Conservation (phyloP, 768 basidiomycete species). For the Podaxis sp. region DNA sequence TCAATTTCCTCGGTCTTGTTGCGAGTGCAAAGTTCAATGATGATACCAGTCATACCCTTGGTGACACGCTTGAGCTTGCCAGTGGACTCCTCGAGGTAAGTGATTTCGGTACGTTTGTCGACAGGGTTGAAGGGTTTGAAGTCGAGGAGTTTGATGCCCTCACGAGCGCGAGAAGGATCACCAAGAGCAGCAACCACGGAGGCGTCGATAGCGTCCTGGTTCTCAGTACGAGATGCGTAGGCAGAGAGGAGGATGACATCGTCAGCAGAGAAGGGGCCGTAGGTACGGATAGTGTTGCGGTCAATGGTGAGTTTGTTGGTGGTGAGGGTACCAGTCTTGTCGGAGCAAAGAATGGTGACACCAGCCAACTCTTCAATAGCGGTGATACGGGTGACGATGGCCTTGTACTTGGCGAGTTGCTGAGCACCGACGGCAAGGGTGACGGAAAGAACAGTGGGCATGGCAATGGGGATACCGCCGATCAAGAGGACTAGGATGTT, state of each 20-base stretch:
- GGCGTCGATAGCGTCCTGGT: constrained; percentile 95
- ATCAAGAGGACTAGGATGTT: constrained; percentile 98
- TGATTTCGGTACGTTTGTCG: constrained; percentile 98
- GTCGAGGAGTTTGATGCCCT: constrained; percentile 93
- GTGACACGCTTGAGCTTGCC: constrained; percentile 98
- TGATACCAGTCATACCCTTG: constrained; percentile 99
- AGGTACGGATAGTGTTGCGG: constrained; percentile 85
- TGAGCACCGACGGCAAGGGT: constrained; percentile 98
- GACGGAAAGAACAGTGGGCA: constrained; percentile 98
- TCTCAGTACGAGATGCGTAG: constrained; percentile 97
- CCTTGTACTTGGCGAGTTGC: constrained; percentile 99
- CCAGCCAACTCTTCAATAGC: constrained; percentile 98
- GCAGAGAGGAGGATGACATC: constrained; percentile 93
- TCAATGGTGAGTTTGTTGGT: constrained; percentile 99
- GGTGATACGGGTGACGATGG: constrained; percentile 99
- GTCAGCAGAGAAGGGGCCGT: constrained; percentile 82
- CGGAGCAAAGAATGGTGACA: constrained; percentile 97
- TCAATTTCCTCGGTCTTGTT: constrained; percentile 95
- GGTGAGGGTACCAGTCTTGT: constrained; percentile 97
- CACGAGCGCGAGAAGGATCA: constrained; percentile 70
- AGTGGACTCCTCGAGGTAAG: constrained; percentile 88
- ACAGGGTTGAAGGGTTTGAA: constrained; percentile 99
- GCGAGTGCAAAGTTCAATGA: constrained; percentile 94
- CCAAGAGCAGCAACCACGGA: constrained; percentile 82
- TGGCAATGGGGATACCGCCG: constrained; percentile 99